Conservation (phyloP, 306 rosid species). For the Phaseolus lunatus region DNA sequence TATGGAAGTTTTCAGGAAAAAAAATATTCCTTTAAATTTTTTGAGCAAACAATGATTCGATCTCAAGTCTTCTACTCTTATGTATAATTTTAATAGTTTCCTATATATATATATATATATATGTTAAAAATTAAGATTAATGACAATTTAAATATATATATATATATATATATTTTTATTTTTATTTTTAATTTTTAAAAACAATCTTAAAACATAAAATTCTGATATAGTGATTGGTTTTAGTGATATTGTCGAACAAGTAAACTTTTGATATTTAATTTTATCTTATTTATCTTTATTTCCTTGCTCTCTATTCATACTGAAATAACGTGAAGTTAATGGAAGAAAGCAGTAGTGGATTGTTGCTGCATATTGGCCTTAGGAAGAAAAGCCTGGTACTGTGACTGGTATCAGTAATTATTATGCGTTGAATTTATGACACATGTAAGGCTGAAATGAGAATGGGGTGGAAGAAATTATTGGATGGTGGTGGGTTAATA, state of each 20-base stretch:
- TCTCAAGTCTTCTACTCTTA: too few species aligned
- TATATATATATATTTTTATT: too few species aligned
- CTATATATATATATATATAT: too few species aligned
- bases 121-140: too few species aligned
- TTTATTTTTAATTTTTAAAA: too few species aligned
- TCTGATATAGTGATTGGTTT: too few species aligned
- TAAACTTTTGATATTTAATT: not conserved
- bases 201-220: too few species aligned
- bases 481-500: constrained; percentile 8
- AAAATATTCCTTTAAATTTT: too few species aligned
- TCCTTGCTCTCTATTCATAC: not conserved
- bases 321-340: not conserved
- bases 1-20: too few species aligned
- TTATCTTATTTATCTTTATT: not conserved
- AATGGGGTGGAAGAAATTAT: constrained; percentile 15
- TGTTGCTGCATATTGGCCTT: not conserved
- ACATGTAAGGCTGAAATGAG: constrained; percentile 4
- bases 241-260: too few species aligned
- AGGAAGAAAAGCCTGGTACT: not conserved
- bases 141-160: too few species aligned
- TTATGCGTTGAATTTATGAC: constrained; percentile 27
- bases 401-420: not conserved
- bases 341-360: not conserved
- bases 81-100: too few species aligned
- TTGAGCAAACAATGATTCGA: not conserved